phyloP scores from a whole-genome alignment of 441 rosid genomes.

The Francoa sonchifolia region DNA sequence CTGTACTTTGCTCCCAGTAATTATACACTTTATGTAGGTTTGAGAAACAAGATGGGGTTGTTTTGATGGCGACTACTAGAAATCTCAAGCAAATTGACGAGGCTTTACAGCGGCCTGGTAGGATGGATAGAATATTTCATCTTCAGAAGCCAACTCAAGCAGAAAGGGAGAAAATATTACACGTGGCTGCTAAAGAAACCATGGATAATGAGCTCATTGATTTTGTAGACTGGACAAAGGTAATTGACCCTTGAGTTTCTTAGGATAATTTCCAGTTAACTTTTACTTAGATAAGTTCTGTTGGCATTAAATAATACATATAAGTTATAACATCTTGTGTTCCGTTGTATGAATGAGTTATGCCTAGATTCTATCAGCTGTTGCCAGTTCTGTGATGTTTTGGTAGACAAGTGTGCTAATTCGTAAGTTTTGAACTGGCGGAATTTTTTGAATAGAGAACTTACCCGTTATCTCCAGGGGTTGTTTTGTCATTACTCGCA shows the following conservation, averaged over 20 bases:
- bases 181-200: constrained; percentile 67
- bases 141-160: constrained; percentile 83
- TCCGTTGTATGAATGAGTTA: no score
- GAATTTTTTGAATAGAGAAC: background rate
- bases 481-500: background rate
- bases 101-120: constrained; percentile 90
- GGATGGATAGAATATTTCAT: constrained; percentile 91
- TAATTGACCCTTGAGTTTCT: no score
- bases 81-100: constrained; percentile 88
- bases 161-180: constrained; percentile 87
- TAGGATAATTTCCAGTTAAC: no score
- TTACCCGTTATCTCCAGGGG: background rate
- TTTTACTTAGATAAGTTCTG: no score
- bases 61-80: constrained; percentile 91
- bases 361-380: no score
- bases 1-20: constrained; percentile 7
- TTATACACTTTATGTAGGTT: constrained; percentile 33
- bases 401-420: background rate
- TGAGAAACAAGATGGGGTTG: constrained; percentile 97
- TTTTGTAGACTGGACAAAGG: constrained; percentile 87
- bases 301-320: no score
- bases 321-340: no score
- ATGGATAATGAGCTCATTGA: constrained; percentile 77
- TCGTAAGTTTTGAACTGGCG: no score
- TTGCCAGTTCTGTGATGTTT: no score